Evolutionary conservation across 2,329 filamentous ascomycete genomes (phyloP).

Genomic region (Diaporthe batatas): DNA sequence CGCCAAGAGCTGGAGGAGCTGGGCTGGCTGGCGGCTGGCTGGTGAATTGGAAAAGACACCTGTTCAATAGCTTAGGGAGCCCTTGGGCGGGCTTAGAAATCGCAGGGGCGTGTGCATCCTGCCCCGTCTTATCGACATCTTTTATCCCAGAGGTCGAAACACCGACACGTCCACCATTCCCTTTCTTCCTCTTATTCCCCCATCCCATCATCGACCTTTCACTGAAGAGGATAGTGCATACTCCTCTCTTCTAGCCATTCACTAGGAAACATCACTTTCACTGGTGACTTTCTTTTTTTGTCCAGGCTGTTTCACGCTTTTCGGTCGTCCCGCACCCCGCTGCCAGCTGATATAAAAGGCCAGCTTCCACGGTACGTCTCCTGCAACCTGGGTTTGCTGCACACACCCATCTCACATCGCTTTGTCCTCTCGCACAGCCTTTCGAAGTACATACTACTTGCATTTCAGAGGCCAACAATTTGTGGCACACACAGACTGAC

Average conservation of each 20-base stretch:
- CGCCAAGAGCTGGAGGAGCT: constrained; percentile 30
- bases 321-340: background rate
- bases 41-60: constrained; percentile 37
- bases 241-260: constrained; percentile 38
- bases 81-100: constrained; percentile 28
- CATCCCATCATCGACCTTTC: constrained; percentile 21
- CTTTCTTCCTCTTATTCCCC: constrained; percentile 8
- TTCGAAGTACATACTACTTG: background rate
- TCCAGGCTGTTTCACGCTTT: constrained; percentile 22
- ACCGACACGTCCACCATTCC: background rate
- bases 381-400: background rate
- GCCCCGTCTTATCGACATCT: constrained; percentile 32
- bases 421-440: background rate
- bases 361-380: constrained; percentile 37
- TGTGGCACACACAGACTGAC: constrained; percentile 10
- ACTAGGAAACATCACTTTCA: constrained; percentile 29
- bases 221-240: constrained; percentile 27
- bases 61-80: constrained; percentile 32
- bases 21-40: background rate
- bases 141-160: constrained; percentile 22
- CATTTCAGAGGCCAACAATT: background rate
- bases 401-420: background rate
- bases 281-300: constrained; percentile 14
- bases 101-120: constrained; percentile 20
- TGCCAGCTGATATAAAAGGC: background rate